Percentiles rank a stretch among this genome's conserved stretches.
Conservation (phyloP, 257 asterid genomes). For the Pogostemon cablin region DNA sequence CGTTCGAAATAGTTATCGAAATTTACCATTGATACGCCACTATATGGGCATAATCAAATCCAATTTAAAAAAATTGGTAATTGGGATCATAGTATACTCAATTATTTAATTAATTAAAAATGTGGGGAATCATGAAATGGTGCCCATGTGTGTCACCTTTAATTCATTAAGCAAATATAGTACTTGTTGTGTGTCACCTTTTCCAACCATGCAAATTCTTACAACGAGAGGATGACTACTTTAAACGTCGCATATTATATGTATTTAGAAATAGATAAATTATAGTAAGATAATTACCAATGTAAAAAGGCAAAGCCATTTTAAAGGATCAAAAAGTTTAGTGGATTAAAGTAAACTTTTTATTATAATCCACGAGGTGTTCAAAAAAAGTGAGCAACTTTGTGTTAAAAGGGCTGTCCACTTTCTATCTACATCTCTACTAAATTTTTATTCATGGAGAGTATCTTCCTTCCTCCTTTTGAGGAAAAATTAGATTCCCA, state of each 20-base stretch:
- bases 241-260: background rate
- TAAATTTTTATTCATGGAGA: slow-evolving; percentile 38
- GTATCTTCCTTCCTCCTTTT: slow-evolving; percentile 58
- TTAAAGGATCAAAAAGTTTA: slow-evolving; percentile 53
- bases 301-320: slow-evolving; percentile 50
- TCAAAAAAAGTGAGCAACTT: slow-evolving; percentile 52
- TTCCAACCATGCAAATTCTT: slow-evolving; percentile 11
- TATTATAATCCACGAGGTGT: slow-evolving; percentile 51
- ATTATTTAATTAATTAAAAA: background rate
- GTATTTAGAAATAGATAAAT: background rate
- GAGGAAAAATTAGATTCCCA: slow-evolving; percentile 56
- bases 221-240: background rate
- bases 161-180: background rate
- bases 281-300: slow-evolving; percentile 26
- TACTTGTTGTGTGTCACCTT: background rate
- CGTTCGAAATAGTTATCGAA: no score
- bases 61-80: no score
- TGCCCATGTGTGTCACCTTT: slow-evolving; percentile 5
- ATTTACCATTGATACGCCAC: no score
- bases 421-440: slow-evolving; percentile 55
- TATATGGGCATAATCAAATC: no score
- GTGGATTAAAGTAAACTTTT: slow-evolving; percentile 52
- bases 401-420: slow-evolving; percentile 91
- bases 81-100: no score
- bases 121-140: background rate